Conservation (phyloP, 2,329 filamentous ascomycete genomes). For the Septoria petroselini region DNA sequence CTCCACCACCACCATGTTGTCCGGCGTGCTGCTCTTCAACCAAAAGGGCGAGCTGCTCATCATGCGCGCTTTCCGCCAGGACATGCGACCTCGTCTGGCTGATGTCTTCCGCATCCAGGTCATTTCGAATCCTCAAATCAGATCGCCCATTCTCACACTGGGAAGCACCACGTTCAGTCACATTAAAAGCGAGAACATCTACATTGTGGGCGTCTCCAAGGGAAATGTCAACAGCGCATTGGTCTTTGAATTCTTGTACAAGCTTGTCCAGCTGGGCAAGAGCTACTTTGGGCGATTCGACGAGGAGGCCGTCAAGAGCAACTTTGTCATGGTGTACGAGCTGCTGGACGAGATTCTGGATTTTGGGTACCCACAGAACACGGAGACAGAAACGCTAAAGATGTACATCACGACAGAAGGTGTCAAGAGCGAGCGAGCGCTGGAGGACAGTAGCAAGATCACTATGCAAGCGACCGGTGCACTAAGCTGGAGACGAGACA, state of each 20-base stretch:
- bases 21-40: slow-evolving; percentile 96
- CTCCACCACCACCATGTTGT: slow-evolving; percentile 71
- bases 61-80: slow-evolving; percentile 97
- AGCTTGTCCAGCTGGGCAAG: slow-evolving; percentile 82
- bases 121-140: slow-evolving; percentile 96
- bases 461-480: slow-evolving; percentile 99
- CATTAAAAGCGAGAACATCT: slow-evolving; percentile 99
- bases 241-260: slow-evolving; percentile 96
- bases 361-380: slow-evolving; percentile 98
- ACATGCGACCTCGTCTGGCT: slow-evolving; percentile 93
- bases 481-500: slow-evolving; percentile 91
- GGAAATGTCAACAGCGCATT: slow-evolving; percentile 98
- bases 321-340: slow-evolving; percentile 98
- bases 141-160: slow-evolving; percentile 93
- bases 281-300: slow-evolving; percentile 99
- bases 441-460: slow-evolving; percentile 91
- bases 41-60: slow-evolving; percentile 99
- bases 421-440: slow-evolving; percentile 82
- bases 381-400: slow-evolving; percentile 96
- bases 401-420: slow-evolving; percentile 99
- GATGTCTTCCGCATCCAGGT: slow-evolving; percentile 99
- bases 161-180: slow-evolving; percentile 98
- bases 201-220: slow-evolving; percentile 94
- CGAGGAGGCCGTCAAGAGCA: slow-evolving; percentile 99
- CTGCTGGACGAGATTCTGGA: slow-evolving; percentile 96